A percentile compares a stretch with the other conserved stretches of the same genome.
These are phyloP conservation scores for Coccinonectria pachysandricola DNA, from an alignment of 2,329 filamentous ascomycete species.

Conservation along the genomic window DNA sequence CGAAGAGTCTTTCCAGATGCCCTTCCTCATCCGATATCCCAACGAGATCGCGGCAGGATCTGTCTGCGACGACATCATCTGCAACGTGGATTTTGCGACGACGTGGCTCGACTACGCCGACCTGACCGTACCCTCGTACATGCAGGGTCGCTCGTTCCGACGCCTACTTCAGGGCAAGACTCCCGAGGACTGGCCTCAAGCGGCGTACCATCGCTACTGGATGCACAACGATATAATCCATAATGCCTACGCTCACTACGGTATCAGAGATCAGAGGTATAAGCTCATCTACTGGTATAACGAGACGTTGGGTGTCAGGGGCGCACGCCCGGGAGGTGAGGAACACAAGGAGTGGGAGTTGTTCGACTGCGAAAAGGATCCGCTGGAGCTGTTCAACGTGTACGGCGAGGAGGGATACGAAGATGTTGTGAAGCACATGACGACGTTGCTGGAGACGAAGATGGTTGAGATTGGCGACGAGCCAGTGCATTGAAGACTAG, in stretches of 20 bases:
- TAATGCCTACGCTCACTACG: slow-evolving; percentile 41
- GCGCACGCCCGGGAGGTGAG: slow-evolving; percentile 29
- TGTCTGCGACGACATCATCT: slow-evolving; percentile 37
- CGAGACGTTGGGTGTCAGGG: slow-evolving; percentile 34
- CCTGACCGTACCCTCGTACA: slow-evolving; percentile 33
- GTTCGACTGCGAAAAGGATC: slow-evolving; percentile 41
- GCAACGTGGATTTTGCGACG: slow-evolving; percentile 44
- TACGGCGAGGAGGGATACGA: slow-evolving; percentile 16
- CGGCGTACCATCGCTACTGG: slow-evolving; percentile 46
- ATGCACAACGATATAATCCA: slow-evolving; percentile 44
- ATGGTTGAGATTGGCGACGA: slow-evolving; percentile 41
- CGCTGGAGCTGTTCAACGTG: slow-evolving; percentile 37
- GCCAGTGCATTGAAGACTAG: too few relatives aligned
- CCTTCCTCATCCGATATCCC: slow-evolving; percentile 39
- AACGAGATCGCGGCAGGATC: slow-evolving; percentile 26
- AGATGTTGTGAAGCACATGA: slow-evolving; percentile 22
- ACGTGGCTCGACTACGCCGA: slow-evolving; percentile 37
- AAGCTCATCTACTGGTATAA: slow-evolving; percentile 50
- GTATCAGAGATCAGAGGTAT: slow-evolving; percentile 38
- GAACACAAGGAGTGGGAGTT: slow-evolving; percentile 42
- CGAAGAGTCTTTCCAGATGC: slow-evolving; percentile 47
- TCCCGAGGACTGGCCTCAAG: slow-evolving; percentile 36
- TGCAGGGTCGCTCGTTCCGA: slow-evolving; percentile 40
- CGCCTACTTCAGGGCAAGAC: slow-evolving; percentile 26
- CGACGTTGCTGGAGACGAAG: slow-evolving; percentile 30